Base-by-base conservation (phyloP, 805 yeast genomes). In the Cyberlindnera saturnus region DNA sequence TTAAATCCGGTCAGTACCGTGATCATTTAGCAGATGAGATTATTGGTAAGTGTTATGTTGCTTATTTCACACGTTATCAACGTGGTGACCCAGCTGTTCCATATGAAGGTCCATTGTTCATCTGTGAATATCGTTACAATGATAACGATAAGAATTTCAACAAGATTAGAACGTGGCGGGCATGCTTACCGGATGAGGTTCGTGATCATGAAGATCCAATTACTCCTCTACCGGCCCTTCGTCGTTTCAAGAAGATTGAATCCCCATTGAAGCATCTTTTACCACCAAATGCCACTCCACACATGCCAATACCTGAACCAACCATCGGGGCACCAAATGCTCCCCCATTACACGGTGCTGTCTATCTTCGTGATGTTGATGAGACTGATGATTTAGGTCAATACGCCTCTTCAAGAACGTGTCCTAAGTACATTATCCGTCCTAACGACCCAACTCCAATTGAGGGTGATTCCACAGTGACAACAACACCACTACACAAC, bases 121-220 rank as follows among this genome's bases (percentile, higher is more conserved):
- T 93, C 53, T 93, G 98, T 68, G 99, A 93, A 64, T 86, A 79
- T 62, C 81, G 99, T 57, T 93, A 90, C 66, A 91, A 91, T 60
- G 97, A 91, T 61, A 74, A 78, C 43, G 96, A 87, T 56, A 86
- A 87, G 62, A 82, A 82, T 26, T 93, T 93, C 72, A 93, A 91
- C 65, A 85, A 91, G 60, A 93, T 93, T 56, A 77, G 98, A 59
- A 91, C 99, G 3, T 93, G 99, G 99, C 91, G 88, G 64, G 97
- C 97, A 6, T 93, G 98, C 70, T 73, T 93, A 52, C 99, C 99
- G 0, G 98, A 93, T 64, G 98, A 91, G 63, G 85, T 91, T 38
- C 79, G 98, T 56, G 89, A 85, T 50, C 55, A 66, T 42, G 91
- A 86, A 56, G 97, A 90, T 57, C 84, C 86, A 30, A 79, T 85